Evolutionary conservation across 768 basidiomycete genomes (phyloP).

Genomic region (Mycena filopes): DNA sequence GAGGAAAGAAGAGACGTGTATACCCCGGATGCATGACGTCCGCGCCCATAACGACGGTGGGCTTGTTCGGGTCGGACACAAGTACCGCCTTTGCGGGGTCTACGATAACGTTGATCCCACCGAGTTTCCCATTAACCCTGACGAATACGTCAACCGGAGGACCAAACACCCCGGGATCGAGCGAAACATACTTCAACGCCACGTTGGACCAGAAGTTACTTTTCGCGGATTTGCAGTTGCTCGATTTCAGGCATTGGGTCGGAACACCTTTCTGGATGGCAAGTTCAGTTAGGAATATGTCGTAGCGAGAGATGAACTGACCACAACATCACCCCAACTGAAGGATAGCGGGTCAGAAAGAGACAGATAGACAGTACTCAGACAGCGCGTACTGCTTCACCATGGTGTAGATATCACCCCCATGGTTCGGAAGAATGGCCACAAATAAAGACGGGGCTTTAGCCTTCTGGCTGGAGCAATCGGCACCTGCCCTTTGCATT

Average conservation of each 20-base stretch:
- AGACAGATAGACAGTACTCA: conserved; percentile 44
- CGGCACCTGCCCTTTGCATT: conserved; percentile 60
- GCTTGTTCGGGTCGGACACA: conserved; percentile 74
- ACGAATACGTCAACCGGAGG: conserved; percentile 7
- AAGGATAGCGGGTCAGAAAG: background rate
- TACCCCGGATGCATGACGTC: conserved; percentile 42
- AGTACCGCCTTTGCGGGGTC: conserved; percentile 70
- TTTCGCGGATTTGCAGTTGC: conserved; percentile 72
- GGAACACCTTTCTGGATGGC: conserved; percentile 69
- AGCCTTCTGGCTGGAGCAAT: conserved; percentile 50
- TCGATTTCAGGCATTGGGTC: conserved; percentile 80
- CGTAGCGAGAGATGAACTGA: conserved; percentile 44
- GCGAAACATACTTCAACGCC: conserved; percentile 71
- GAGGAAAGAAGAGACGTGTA: background rate
- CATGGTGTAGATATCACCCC: conserved; percentile 77
- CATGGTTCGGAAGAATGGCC: conserved; percentile 77
- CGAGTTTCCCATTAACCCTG: conserved; percentile 87
- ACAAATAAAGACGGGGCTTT: conserved; percentile 63
- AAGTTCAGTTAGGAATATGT: background rate
- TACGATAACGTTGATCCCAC: conserved; percentile 83
- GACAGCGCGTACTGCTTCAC: conserved; percentile 74
- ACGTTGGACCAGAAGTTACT: conserved; percentile 86
- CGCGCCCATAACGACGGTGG: conserved; percentile 82
- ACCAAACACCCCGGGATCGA: background rate
- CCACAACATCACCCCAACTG: conserved; percentile 78